These are phyloP conservation scores for Wickerhamomyces hampshirensis DNA, from an alignment of 805 yeast genomes.

Conservation along the genomic window DNA sequence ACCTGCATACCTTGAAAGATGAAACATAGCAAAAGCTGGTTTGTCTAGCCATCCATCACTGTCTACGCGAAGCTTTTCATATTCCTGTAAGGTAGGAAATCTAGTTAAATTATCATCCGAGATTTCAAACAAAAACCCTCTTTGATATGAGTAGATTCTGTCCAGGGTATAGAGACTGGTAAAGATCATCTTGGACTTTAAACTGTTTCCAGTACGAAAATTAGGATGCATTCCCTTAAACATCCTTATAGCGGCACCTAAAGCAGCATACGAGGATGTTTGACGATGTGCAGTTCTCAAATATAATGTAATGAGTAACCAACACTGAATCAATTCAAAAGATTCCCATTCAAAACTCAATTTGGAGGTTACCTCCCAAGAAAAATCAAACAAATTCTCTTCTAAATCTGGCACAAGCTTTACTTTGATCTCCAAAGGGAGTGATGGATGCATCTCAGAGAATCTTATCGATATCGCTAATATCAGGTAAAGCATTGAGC, in stretches of 20 bases:
- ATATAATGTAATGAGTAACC: slow-evolving; percentile 42
- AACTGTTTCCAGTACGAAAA: slow-evolving; percentile 20
- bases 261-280: slow-evolving; percentile 36
- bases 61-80: background rate
- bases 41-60: slow-evolving; percentile 38
- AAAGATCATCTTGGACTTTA: slow-evolving; percentile 48
- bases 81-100: slow-evolving; percentile 24
- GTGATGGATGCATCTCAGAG: slow-evolving; percentile 31
- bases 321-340: slow-evolving; percentile 44
- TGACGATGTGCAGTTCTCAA: slow-evolving; percentile 41
- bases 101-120: slow-evolving; percentile 32
- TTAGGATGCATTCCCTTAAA: slow-evolving; percentile 41
- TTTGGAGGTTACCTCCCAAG: slow-evolving; percentile 33
- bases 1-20: slow-evolving; percentile 36
- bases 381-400: slow-evolving; percentile 37
- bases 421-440: slow-evolving; percentile 14
- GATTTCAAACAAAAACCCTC: slow-evolving; percentile 40
- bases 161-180: slow-evolving; percentile 55
- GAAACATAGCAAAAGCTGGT: slow-evolving; percentile 42
- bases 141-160: slow-evolving; percentile 45
- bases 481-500: slow-evolving; percentile 45
- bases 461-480: slow-evolving; percentile 49
- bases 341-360: slow-evolving; percentile 49
- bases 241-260: slow-evolving; percentile 40
- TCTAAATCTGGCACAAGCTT: slow-evolving; percentile 28